Conservation (phyloP, 768 basidiomycete genomes). For the Kwoniella bestiolae region DNA sequence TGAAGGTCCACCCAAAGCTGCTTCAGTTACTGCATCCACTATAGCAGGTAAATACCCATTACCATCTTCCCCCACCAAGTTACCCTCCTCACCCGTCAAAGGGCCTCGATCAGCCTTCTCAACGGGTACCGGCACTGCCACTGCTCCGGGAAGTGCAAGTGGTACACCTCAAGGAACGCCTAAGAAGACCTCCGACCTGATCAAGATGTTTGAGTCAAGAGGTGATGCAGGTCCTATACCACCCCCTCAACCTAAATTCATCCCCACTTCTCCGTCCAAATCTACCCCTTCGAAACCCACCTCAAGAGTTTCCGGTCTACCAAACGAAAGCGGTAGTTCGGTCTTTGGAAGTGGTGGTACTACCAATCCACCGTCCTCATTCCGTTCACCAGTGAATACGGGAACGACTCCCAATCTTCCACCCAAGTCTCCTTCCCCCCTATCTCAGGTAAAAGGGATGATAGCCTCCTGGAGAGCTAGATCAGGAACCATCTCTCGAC, state of each 20-base stretch:
- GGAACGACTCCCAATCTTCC: slow-evolving; percentile 24
- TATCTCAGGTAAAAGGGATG: slow-evolving; percentile 38
- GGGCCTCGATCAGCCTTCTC: slow-evolving; percentile 17
- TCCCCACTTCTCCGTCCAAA: slow-evolving; percentile 9
- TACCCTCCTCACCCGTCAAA: slow-evolving; percentile 17
- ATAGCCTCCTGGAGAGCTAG: slow-evolving; percentile 46
- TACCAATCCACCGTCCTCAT: slow-evolving; percentile 20
- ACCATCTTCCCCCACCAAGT: slow-evolving; percentile 28
- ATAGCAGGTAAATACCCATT: slow-evolving; percentile 41
- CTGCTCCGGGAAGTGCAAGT: slow-evolving; percentile 4
- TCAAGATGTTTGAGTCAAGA: slow-evolving; percentile 44
- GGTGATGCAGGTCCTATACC: slow-evolving; percentile 12
- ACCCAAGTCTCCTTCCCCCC: slow-evolving; percentile 36
- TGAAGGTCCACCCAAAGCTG: slow-evolving; percentile 10
- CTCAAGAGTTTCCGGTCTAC: background rate
- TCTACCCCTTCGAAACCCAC: background rate
- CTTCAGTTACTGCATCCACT: slow-evolving; percentile 12
- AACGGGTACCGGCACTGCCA: background rate
- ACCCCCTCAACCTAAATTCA: slow-evolving; percentile 25
- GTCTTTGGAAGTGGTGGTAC: background rate
- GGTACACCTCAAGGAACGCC: slow-evolving; percentile 31
- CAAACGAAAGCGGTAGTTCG: background rate
- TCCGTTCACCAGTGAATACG: slow-evolving; percentile 7
- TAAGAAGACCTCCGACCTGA: slow-evolving; percentile 46
- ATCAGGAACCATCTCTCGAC: slow-evolving; percentile 38